These are phyloP conservation scores for Penicillium silybi DNA, from an alignment of 495 filamentous ascomycete genomes.

Conservation along the genomic window DNA sequence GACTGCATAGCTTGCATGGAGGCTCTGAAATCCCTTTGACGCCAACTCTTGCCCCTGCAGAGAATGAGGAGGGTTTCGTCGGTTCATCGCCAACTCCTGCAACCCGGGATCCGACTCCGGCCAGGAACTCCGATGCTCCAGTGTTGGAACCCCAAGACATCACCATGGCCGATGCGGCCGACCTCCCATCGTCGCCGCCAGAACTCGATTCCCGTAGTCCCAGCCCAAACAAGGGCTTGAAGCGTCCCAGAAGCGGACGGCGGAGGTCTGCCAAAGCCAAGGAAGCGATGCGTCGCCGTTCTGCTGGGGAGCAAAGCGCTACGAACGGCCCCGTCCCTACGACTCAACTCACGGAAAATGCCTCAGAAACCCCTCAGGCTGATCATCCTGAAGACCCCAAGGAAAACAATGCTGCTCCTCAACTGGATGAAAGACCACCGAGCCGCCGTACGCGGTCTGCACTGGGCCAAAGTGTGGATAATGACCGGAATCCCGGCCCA, in stretches of 20 bases:
- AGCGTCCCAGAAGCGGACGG: slow-evolving; percentile 6
- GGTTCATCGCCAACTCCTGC: slow-evolving; percentile 79
- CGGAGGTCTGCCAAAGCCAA: slow-evolving; percentile 16
- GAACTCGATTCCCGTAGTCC: slow-evolving; percentile 25
- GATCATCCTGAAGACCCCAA: slow-evolving; percentile 4
- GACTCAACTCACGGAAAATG: neutral
- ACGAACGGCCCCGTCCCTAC: slow-evolving; percentile 7
- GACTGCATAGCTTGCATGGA: slow-evolving; percentile 19
- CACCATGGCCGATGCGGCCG: slow-evolving; percentile 16
- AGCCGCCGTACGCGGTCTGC: slow-evolving; percentile 33
- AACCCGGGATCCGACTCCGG: slow-evolving; percentile 37
- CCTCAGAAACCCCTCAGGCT: neutral
- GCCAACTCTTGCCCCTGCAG: slow-evolving; percentile 39
- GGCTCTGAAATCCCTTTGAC: slow-evolving; percentile 39
- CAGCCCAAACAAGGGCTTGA: slow-evolving; percentile 17
- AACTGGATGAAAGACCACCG: slow-evolving; percentile 16
- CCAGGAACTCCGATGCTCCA: slow-evolving; percentile 14
- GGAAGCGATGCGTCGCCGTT: slow-evolving; percentile 6
- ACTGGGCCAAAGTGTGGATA: slow-evolving; percentile 12
- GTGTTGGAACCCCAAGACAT: slow-evolving; percentile 16
- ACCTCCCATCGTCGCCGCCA: slow-evolving; percentile 42
- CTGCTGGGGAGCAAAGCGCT: slow-evolving; percentile 4
- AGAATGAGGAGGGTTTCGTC: slow-evolving; percentile 59
- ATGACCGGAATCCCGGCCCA: slow-evolving; percentile 1
- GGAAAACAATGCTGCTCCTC: slow-evolving; percentile 6